Conservation (phyloP, 441 rosid species). For the Gossypium lobatum region DNA sequence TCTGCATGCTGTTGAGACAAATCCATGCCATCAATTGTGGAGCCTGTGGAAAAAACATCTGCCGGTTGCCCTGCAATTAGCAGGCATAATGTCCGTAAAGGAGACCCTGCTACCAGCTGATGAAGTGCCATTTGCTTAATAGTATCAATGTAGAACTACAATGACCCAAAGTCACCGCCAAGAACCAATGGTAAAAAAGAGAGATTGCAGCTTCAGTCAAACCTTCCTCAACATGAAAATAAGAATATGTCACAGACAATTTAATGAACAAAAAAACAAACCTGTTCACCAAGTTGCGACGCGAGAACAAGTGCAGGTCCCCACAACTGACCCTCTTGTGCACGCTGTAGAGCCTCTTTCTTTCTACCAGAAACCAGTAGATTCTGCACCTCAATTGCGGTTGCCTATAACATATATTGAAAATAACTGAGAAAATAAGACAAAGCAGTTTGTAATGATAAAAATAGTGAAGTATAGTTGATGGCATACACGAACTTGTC, state of each 20-base stretch:
- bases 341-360: conserved; percentile 72
- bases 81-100: conserved; percentile 90
- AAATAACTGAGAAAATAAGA: conserved; percentile 21
- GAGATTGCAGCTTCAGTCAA: conserved; percentile 3
- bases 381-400: conserved; percentile 85
- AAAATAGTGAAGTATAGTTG: not conserved
- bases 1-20: conserved; percentile 47
- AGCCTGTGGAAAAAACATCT: conserved; percentile 64
- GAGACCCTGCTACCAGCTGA: conserved; percentile 91
- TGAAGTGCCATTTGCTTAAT: conserved; percentile 94
- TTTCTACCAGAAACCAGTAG: conserved; percentile 96
- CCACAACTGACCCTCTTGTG: conserved; percentile 96
- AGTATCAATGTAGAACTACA: conserved; percentile 86
- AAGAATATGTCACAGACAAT: conserved; percentile 2
- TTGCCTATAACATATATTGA: conserved; percentile 50
- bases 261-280: conserved; percentile 27
- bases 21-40: conserved; percentile 26
- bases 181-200: not conserved
- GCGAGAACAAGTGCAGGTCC: conserved; percentile 99
- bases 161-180: conserved; percentile 19
- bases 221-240: conserved; percentile 6
- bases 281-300: conserved; percentile 95
- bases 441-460: not conserved
- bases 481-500: conserved; percentile 64
- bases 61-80: conserved; percentile 98